Evolutionary conservation across 2,329 filamentous ascomycete species (phyloP), one percentile per base, ranked within the genome.

Genomic region (Diaporthe nobilis): DNA sequence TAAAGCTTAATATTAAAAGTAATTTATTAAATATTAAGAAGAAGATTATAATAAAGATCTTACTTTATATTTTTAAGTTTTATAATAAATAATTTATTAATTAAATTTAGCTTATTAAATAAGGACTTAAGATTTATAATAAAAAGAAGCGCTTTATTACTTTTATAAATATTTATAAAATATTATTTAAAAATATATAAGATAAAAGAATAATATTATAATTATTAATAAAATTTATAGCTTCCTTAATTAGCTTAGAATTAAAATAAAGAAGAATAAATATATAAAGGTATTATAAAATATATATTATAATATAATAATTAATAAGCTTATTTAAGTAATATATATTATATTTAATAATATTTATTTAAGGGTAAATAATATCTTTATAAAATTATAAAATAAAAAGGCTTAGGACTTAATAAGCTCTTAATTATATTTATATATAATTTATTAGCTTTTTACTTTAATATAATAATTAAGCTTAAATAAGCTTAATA

Each of bases 401-500:
- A 0, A 53, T 53, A 10, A 53, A 25, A 25, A 25, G 3, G 12
- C 12, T 28, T 25, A 10, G 10, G 3, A 53, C 1, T 25, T 53
- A 53, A 53, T 53, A 53, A 53, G 10, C 10, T 25, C 2, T 7
- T 53, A 53, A 12, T 53, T 53, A 53, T 53, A 25, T 3, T 5
- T 53, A 53, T 25, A 53, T 9, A n/a, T 53, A 25, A 10, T 53
- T 25, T 25, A 13, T 13, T 53, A 28, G 12, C 34, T 34, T 34
- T 1, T 34, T 1, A 12, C 1, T 25, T 15, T 10, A 25, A 12
- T 28, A 13, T 13, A 53, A 0, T 2, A 25, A 0, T 1, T 34
- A 34, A 2, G 8, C 1, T 2, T 9, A 34, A 2, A 34, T 34
- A 34, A 34, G 8, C 34, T 34, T 34, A 34, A 9, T 34, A 9